Evolutionary conservation across 352 stramenopile species (phyloP), one percentile per base, ranked within the genome.

Genomic region (Achlya hypogyna): DNA sequence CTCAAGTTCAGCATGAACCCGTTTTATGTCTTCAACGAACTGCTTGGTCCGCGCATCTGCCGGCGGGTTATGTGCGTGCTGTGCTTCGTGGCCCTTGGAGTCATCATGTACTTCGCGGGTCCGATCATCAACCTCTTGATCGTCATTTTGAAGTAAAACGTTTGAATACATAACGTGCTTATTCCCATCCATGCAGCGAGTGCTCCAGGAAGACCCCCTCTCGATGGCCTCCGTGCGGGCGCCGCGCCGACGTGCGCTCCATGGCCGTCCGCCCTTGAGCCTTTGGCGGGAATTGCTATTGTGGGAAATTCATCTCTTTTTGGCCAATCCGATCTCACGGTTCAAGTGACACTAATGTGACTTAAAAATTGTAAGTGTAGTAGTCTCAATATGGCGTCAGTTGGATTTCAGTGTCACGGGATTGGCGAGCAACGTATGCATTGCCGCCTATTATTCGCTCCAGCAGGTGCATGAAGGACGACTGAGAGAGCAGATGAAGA

Each of bases 1-100:
- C 73, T 98, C 2, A 94, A 94, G 65, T 96, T 96, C 73, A 93
- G 80, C 20, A 77, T 95, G 63, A 97, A 97, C 70, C 90, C 90
- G 51, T 96, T 96, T 72, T 92, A 91, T 71, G 77, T 97, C 10
- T 78, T 94, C 53, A 89, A 85, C 65, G 84, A 96, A 32, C 64
- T 96, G 43, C 73, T 96, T 18, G 90, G 90, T 12, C 89, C 89
- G 16, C 82, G 77, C 4, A 89, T 97, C 43, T 96, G 86, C 77
- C 78, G 90, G 71, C 78, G 79, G 18, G 74, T 95, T 40, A 79
- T 87, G 67, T 91, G 89, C 74, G 93, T 83, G 64, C 79, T 91
- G 53, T 93, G 82, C 83, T 93, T 82, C 70, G 70, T 95, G 28
- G 64, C 81, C 10, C 86, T 93, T 74, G 89, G 91, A 74, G 80